These are phyloP conservation scores for Linum tenue DNA, from an alignment of 345 rosid species.

Conservation along the genomic window DNA sequence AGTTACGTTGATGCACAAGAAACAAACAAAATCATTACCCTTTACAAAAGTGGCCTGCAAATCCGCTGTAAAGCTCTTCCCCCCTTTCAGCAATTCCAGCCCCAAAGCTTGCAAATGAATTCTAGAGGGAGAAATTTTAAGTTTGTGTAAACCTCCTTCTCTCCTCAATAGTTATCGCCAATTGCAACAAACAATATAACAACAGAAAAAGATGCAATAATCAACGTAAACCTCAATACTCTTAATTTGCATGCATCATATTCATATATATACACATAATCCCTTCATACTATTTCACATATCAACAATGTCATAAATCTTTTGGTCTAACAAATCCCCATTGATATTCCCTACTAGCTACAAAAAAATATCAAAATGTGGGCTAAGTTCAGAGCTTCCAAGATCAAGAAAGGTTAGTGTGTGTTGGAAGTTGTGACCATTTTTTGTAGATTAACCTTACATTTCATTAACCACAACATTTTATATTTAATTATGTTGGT, in stretches of 20 bases:
- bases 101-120: conserved; percentile 26
- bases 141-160: background rate
- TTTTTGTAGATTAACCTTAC: background rate
- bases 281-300: background rate
- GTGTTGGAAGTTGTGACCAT: background rate
- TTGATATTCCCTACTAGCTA: background rate
- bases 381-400: conserved; percentile 26
- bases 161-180: background rate
- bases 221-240: conserved; percentile 10
- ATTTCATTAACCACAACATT: background rate
- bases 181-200: background rate
- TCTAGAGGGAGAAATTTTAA: conserved; percentile 9
- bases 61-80: background rate
- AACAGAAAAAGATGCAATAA: conserved; percentile 13
- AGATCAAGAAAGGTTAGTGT: conserved; percentile 20
- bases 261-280: too few relatives aligned
- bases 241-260: background rate
- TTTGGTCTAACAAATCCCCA: background rate
- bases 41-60: background rate
- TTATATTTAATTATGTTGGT: background rate
- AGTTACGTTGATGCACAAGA: too few relatives aligned
- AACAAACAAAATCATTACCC: too few relatives aligned
- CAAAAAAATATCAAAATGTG: conserved; percentile 16
- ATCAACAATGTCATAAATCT: background rate
- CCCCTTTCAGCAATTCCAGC: conserved; percentile 23